Conservation (phyloP, 148 eudicot species). For the Amaranthus hypochondriacus region DNA sequence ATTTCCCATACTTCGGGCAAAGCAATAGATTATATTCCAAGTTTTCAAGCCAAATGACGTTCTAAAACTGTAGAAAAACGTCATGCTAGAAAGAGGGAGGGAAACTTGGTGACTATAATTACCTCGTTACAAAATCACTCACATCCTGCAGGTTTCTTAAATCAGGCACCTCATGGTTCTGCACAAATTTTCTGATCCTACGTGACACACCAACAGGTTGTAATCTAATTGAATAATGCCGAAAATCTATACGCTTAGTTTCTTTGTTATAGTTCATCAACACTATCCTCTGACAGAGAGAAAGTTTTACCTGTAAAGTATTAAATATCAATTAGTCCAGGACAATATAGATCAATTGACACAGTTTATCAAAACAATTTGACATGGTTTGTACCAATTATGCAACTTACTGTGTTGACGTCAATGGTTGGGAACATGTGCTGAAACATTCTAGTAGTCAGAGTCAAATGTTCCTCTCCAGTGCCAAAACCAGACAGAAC, state of each 20-base stretch:
- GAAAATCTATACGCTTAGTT: slow-evolving; percentile 78
- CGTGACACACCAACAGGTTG: slow-evolving; percentile 95
- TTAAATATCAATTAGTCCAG: slow-evolving; percentile 10
- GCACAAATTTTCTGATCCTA: slow-evolving; percentile 84
- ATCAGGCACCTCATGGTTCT: slow-evolving; percentile 87
- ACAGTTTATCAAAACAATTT: background rate
- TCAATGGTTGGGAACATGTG: slow-evolving; percentile 95
- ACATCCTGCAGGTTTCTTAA: slow-evolving; percentile 81
- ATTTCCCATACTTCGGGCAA: background rate
- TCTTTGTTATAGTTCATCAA: slow-evolving; percentile 81
- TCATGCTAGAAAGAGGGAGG: background rate
- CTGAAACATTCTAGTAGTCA: slow-evolving; percentile 75
- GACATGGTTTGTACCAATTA: background rate
- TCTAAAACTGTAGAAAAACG: background rate
- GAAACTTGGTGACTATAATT: slow-evolving; percentile 4
- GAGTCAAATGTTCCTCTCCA: slow-evolving; percentile 77
- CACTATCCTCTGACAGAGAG: slow-evolving; percentile 87
- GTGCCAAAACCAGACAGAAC: slow-evolving; percentile 96
- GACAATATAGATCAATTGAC: background rate
- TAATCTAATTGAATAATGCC: slow-evolving; percentile 89
- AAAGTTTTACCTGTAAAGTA: slow-evolving; percentile 69
- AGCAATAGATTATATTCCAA: too few species aligned
- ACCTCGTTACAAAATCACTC: slow-evolving; percentile 93
- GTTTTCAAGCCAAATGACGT: too few species aligned
- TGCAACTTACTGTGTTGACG: slow-evolving; percentile 79